Evolutionary conservation across 164 flowering plant genomes (phyloP).

Genomic region (Umbellularia californica): DNA sequence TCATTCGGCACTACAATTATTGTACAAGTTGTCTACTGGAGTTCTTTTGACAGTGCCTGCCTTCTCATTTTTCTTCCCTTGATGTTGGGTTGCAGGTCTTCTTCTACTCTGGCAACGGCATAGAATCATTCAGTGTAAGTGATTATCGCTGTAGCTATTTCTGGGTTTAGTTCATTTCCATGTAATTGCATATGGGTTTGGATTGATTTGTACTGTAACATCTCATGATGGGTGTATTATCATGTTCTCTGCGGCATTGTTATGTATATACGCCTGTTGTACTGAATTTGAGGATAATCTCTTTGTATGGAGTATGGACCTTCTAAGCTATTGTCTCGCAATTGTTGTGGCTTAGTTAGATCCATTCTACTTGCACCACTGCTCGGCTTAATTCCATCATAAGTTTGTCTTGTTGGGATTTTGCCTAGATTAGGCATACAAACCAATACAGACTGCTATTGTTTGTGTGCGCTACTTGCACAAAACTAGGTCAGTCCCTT

Average conservation of each 20-base stretch:
- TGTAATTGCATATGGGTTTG: constrained; percentile 1
- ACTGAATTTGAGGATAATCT: not conserved
- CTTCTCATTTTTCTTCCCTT: not conserved
- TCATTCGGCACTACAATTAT: too few relatives aligned
- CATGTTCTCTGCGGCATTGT: not conserved
- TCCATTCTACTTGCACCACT: too few relatives aligned
- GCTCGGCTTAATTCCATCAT: too few relatives aligned
- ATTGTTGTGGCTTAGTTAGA: too few relatives aligned
- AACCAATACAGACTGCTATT: too few relatives aligned
- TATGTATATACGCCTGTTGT: not conserved
- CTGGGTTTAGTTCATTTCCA: not conserved
- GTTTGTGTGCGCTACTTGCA: too few relatives aligned
- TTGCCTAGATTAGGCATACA: too few relatives aligned
- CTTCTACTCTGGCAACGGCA: not conserved
- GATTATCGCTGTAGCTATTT: not conserved
- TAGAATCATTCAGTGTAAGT: not conserved
- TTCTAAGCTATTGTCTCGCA: not conserved
- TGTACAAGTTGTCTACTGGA: too few relatives aligned
- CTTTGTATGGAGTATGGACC: not conserved
- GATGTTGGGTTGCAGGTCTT: not conserved
- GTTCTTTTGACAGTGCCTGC: too few relatives aligned
- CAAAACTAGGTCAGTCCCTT: too few relatives aligned
- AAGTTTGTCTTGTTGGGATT: too few relatives aligned
- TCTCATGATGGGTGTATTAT: not conserved
- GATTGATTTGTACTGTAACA: not conserved